phyloP scores from a whole-genome alignment of 768 basidiomycete genomes.

The Boletellus ananiceps region DNA sequence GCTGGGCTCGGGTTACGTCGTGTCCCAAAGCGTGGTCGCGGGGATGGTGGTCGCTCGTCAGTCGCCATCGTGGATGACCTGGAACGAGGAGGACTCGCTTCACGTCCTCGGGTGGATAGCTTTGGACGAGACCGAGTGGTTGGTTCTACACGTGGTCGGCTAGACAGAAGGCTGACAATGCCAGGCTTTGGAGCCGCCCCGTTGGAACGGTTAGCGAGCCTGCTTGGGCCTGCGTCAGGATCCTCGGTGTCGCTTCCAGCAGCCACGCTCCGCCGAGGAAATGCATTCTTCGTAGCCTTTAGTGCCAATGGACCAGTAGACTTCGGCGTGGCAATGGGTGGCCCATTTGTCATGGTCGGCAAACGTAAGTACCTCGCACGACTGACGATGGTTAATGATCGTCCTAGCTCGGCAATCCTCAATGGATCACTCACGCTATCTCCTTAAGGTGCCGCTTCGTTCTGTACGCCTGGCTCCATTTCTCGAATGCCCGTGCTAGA shows the following conservation, averaged over 20 bases:
- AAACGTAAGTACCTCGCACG: slow-evolving; percentile 80
- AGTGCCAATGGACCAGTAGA: slow-evolving; percentile 24
- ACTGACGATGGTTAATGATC: slow-evolving; percentile 38
- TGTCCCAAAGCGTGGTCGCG: slow-evolving; percentile 34
- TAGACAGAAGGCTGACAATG: slow-evolving; percentile 38
- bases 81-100: slow-evolving; percentile 32
- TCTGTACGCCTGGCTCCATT: slow-evolving; percentile 66
- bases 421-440: slow-evolving; percentile 61
- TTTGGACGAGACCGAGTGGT: slow-evolving; percentile 25
- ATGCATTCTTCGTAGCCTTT: slow-evolving; percentile 28
- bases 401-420: slow-evolving; percentile 12
- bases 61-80: slow-evolving; percentile 19
- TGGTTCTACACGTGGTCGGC: slow-evolving; percentile 26
- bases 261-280: slow-evolving; percentile 25
- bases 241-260: slow-evolving; percentile 31
- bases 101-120: slow-evolving; percentile 25
- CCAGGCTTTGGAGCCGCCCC: slow-evolving; percentile 28
- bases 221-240: slow-evolving; percentile 26
- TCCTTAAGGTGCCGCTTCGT: slow-evolving; percentile 74
- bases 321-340: slow-evolving; percentile 24
- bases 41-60: slow-evolving; percentile 23
- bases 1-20: slow-evolving; percentile 39
- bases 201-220: slow-evolving; percentile 23
- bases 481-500: slow-evolving; percentile 50
- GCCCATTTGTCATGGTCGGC: slow-evolving; percentile 50